Conservation (phyloP, 129 eudicot species). For the Saposhnikovia divaricata region DNA sequence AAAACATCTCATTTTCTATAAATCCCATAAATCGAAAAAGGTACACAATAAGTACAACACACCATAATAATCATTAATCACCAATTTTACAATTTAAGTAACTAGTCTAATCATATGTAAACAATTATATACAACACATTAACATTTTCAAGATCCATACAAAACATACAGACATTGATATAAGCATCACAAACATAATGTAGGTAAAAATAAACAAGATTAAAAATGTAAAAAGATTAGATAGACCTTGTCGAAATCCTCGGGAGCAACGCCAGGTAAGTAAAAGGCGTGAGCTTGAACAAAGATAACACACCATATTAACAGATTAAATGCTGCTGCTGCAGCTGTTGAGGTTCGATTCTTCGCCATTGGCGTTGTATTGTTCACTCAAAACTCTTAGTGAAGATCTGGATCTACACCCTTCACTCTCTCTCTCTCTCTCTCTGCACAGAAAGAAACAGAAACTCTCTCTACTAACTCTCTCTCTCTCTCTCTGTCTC, state of each 20-base stretch:
- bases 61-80: not conserved
- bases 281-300: constrained; percentile 16
- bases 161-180: not conserved
- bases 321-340: not conserved
- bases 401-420: constrained; percentile 23
- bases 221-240: too few species aligned
- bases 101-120: not conserved
- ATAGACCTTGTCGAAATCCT: constrained; percentile 26
- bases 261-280: constrained; percentile 42
- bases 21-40: not conserved
- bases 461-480: not conserved
- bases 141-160: not conserved
- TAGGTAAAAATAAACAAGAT: not conserved
- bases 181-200: not conserved
- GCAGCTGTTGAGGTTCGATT: constrained; percentile 4
- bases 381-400: not conserved
- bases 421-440: not conserved
- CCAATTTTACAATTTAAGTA: not conserved
- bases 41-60: not conserved
- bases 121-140: not conserved
- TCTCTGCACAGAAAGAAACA: not conserved
- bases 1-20: not conserved
- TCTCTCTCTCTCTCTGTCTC: constrained; percentile 4
- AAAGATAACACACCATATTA: constrained; percentile 6
- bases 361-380: constrained; percentile 12